Base-by-base conservation (phyloP, 805 yeast species). In the Cyberlindnera saturnus region DNA sequence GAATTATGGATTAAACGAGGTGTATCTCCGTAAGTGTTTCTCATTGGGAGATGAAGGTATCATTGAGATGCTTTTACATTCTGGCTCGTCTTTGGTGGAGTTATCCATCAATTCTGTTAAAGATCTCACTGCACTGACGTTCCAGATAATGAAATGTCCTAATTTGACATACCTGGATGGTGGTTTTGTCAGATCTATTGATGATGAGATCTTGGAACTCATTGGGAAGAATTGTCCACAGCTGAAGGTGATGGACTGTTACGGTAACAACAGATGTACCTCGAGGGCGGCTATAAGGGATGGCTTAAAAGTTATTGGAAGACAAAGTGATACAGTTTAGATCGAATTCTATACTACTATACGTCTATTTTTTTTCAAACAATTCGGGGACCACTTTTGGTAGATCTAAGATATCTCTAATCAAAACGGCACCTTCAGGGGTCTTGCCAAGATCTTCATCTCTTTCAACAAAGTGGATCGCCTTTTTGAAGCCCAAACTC, bases 171-270 rank as follows among this genome's bases (percentile, higher is more conserved):
- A 77, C 30, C 53, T 86, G 15, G 93, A 91, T 60, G 57, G 81
- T 13, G 95, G 97, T 0, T 91, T 91, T 63, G 86, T 88, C 3
- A 69, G 95, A 33, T 69, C 79, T 17, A 74, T 87, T 11, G 88
- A 88, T 57, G 87, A 91, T 61, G 73, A 70, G 16, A 73, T 79
- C 0, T 60, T 90, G n/a, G 75, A 74, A 20, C 55, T 73, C 26
- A 52, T 88, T 17, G 73, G 84, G 3, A 63, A 71, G 23, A 70
- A 74, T 10, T 86, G 93, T 48, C 74, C 80, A 0, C 75, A 75
- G 38, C 63, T 91, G 44, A 70, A 73, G 37, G 70, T 85, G 14
- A 58, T 91, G 43, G 95, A 87, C 53, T 90, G 87, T 14, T 88
- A 82, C 60, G 96, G 96, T 1, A 71, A 83, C 56, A 86, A 84